Conservation (phyloP, 129 eudicot species). For the Cynara cardunculus region DNA sequence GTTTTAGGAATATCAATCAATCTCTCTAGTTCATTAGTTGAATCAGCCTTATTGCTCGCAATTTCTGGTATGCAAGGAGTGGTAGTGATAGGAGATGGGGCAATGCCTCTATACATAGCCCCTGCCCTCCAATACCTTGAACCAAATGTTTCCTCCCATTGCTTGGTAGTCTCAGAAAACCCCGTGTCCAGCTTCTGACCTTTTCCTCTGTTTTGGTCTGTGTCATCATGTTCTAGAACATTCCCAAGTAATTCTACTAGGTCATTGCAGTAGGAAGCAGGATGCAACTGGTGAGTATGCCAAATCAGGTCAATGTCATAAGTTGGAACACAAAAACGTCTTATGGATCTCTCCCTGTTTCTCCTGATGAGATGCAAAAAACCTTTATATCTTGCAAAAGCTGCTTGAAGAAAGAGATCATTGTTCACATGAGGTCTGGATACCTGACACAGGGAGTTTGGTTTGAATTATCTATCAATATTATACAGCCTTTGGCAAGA, state of each 20-base stretch:
- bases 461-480: background rate
- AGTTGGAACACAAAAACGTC: slow-evolving; percentile 88
- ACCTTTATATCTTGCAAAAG: slow-evolving; percentile 91
- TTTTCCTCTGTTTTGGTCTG: slow-evolving; percentile 76
- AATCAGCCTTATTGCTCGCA: slow-evolving; percentile 21
- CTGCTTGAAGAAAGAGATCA: slow-evolving; percentile 66
- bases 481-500: background rate
- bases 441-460: slow-evolving; percentile 40
- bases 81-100: slow-evolving; percentile 66
- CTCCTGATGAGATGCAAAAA: slow-evolving; percentile 81
- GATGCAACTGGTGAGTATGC: slow-evolving; percentile 96
- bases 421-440: slow-evolving; percentile 61
- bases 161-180: slow-evolving; percentile 79
- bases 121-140: slow-evolving; percentile 94
- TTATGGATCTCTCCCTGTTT: slow-evolving; percentile 66
- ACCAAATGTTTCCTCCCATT: slow-evolving; percentile 85
- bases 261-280: slow-evolving; percentile 71
- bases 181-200: slow-evolving; percentile 85
- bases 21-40: slow-evolving; percentile 20
- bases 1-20: slow-evolving; percentile 38
- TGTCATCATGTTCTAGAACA: slow-evolving; percentile 88
- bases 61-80: slow-evolving; percentile 42
- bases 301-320: slow-evolving; percentile 93
- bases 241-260: slow-evolving; percentile 53
- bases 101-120: slow-evolving; percentile 74